phyloP scores from a whole-genome alignment of 495 filamentous ascomycete species.

The Haplographium delicatum region DNA sequence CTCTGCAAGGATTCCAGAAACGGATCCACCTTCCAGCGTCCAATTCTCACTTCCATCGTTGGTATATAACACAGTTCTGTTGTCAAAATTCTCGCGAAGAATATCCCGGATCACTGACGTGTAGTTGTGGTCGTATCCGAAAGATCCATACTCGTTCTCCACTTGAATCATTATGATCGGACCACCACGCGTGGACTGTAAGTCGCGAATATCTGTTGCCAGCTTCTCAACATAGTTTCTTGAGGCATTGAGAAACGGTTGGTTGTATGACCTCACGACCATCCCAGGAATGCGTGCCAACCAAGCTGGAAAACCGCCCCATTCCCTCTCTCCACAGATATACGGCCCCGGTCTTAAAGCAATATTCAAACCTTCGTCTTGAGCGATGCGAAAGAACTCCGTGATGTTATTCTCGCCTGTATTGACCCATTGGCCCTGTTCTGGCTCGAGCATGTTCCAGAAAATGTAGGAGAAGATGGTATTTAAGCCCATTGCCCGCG shows the following conservation, averaged over 20 bases:
- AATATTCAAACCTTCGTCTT: constrained; percentile 37
- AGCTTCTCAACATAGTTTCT: constrained; percentile 33
- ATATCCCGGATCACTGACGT: constrained; percentile 33
- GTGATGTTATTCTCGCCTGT: constrained; percentile 35
- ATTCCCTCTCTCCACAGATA: constrained; percentile 44
- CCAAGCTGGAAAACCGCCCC: constrained; percentile 45
- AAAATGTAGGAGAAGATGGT: constrained; percentile 44
- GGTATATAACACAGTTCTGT: constrained; percentile 40
- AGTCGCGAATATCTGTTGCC: constrained; percentile 28
- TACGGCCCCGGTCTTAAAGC: constrained; percentile 42
- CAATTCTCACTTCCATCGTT: constrained; percentile 40
- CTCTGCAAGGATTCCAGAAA: constrained; percentile 37
- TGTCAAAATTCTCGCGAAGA: constrained; percentile 31
- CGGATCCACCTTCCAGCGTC: constrained; percentile 36
- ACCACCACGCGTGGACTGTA: constrained; percentile 36
- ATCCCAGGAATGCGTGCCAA: constrained; percentile 34
- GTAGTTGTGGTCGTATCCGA: constrained; percentile 37
- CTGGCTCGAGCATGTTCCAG: constrained; percentile 41
- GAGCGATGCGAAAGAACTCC: constrained; percentile 35
- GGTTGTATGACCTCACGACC: constrained; percentile 34
- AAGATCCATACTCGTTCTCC: constrained; percentile 47
- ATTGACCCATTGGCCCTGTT: constrained; percentile 29
- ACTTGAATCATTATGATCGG: constrained; percentile 44
- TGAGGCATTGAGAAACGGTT: constrained; percentile 32
- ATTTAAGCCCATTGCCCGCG: constrained; percentile 41